Evolutionary conservation across 257 asterid species (phyloP).

Genomic region (Solanum megistacrolobum): DNA sequence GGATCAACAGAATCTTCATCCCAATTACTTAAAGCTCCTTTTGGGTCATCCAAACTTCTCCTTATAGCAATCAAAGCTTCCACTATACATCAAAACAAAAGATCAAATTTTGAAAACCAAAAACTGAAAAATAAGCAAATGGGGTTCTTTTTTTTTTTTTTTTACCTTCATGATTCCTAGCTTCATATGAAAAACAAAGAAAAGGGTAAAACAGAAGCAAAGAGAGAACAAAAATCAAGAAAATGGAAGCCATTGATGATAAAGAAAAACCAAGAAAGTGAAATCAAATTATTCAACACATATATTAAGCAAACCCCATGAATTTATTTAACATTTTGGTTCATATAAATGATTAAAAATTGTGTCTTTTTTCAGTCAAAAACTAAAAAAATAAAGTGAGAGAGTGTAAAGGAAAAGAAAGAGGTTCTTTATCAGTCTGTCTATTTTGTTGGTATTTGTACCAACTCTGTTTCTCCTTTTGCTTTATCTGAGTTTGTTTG

Average conservation of each 20-base stretch:
- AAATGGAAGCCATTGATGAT: background rate
- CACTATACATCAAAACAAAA: constrained; percentile 22
- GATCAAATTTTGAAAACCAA: background rate
- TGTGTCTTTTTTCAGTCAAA: background rate
- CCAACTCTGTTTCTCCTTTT: background rate
- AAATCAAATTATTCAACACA: background rate
- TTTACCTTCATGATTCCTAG: constrained; percentile 82
- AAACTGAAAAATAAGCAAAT: background rate
- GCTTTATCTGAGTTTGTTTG: background rate
- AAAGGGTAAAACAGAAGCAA: constrained; percentile 22
- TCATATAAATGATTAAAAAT: background rate
- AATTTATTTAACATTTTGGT: background rate
- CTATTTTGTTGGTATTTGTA: constrained; percentile 1
- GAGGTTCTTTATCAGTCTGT: background rate
- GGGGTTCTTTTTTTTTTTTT: background rate
- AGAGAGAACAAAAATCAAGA: constrained; percentile 12
- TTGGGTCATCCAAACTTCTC: constrained; percentile 57
- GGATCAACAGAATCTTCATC: constrained; percentile 95
- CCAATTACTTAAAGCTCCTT: constrained; percentile 82
- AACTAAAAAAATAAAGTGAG: background rate
- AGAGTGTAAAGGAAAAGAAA: background rate
- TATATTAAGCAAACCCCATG: background rate
- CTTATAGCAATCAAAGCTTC: constrained; percentile 63
- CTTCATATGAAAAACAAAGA: constrained; percentile 39
- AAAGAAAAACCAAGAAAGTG: background rate